Evolutionary conservation across 73 alveolate species (phyloP).

Genomic region (Breviolum minutum): DNA sequence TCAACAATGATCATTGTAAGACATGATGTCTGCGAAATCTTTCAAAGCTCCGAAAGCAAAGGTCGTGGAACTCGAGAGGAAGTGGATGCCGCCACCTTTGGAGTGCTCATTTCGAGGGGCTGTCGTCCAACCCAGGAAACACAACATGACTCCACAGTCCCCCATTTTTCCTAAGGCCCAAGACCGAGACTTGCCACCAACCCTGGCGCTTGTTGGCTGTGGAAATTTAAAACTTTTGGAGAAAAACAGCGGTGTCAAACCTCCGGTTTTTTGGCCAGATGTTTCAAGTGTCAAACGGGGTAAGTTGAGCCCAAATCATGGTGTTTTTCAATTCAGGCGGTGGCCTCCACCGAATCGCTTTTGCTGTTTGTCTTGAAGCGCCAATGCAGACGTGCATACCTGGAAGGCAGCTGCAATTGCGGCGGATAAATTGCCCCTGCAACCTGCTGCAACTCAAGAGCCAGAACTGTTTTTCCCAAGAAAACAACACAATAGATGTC

Average conservation of each 20-base stretch:
- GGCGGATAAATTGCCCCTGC: neutral
- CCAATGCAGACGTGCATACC: constrained; percentile 92
- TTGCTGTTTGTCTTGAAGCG: constrained; percentile 64
- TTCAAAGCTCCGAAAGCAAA: constrained; percentile 58
- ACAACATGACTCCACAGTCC: neutral
- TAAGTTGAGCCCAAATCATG: too few relatives aligned
- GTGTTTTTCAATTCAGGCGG: neutral
- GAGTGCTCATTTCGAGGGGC: neutral
- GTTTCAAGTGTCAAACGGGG: too few relatives aligned
- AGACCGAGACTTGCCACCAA: constrained; percentile 62
- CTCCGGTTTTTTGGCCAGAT: too few relatives aligned
- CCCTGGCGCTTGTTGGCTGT: constrained; percentile 3
- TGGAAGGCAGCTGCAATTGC: neutral
- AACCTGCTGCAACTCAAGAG: too few relatives aligned
- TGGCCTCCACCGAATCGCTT: constrained; percentile 52
- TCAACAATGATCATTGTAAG: too few relatives aligned
- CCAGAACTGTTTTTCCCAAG: too few relatives aligned
- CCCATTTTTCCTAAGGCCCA: neutral
- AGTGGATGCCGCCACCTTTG: constrained; percentile 8
- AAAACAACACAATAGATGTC: too few relatives aligned
- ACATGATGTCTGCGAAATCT: neutral
- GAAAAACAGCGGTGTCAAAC: too few relatives aligned
- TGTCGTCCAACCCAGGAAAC: neutral
- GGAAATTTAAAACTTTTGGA: neutral
- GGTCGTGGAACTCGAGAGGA: constrained; percentile 81